A percentile compares a stretch with the other conserved stretches of the same genome.
Conservation (phyloP, 1,284 basidiomycete species). For the Peniophora sp. region DNA sequence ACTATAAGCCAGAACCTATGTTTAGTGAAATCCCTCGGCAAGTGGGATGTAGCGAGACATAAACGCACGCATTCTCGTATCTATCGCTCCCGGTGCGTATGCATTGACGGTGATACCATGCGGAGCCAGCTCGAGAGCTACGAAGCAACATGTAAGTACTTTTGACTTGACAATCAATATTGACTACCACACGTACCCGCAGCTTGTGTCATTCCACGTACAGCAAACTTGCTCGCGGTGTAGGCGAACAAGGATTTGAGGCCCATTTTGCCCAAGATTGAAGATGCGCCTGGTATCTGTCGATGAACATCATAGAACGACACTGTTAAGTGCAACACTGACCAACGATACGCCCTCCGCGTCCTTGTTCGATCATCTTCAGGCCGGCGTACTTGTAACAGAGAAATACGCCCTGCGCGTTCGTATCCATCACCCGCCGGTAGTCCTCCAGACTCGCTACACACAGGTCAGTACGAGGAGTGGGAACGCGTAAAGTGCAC, state of each 20-base stretch:
- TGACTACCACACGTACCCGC: constrained; percentile 5
- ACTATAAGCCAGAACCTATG: too few relatives aligned
- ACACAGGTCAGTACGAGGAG: neutral
- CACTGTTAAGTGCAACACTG: constrained; percentile 13
- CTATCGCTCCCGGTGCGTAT: constrained; percentile 19
- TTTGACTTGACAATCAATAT: neutral
- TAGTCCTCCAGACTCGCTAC: constrained; percentile 14
- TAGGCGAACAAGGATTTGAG: constrained; percentile 7
- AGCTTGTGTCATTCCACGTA: constrained; percentile 18
- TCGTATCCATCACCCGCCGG: constrained; percentile 17
- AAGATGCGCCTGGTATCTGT: neutral
- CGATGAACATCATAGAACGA: constrained; percentile 11
- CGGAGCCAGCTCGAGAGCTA: constrained; percentile 18
- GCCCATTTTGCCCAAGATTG: neutral
- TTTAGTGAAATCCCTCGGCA: too few relatives aligned
- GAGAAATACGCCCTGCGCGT: constrained; percentile 21
- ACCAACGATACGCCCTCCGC: constrained; percentile 23
- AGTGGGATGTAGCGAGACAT: too few relatives aligned
- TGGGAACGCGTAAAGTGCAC: neutral
- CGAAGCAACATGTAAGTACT: neutral
- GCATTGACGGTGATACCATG: constrained; percentile 24
- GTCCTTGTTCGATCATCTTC: constrained; percentile 23
- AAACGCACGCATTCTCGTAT: constrained; percentile 7
- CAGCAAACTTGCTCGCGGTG: constrained; percentile 18
- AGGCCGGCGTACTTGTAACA: constrained; percentile 22